These are phyloP conservation scores for Cronartium ribicola DNA, from an alignment of 1,284 basidiomycete species.

Conservation along the genomic window DNA sequence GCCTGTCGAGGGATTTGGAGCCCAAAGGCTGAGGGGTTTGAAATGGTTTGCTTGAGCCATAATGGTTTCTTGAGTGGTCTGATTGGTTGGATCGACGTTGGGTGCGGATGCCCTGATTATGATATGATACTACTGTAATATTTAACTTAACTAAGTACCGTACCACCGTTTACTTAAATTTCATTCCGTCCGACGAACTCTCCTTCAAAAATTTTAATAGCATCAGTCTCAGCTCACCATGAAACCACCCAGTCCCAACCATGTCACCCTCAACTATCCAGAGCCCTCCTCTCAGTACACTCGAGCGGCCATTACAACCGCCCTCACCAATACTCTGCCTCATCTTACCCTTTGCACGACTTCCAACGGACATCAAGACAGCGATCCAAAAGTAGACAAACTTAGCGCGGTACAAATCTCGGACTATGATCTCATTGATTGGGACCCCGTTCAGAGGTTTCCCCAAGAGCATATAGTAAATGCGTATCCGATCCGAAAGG, in stretches of 20 bases:
- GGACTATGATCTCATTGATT: conserved; percentile 27
- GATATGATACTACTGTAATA: too few species aligned
- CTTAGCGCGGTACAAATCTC: conserved; percentile 10
- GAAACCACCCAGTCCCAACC: background rate
- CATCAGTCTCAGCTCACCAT: too few species aligned
- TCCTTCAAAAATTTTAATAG: background rate
- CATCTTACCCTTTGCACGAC: background rate
- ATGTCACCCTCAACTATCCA: background rate
- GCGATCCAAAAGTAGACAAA: background rate
- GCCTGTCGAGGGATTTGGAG: conserved; percentile 35
- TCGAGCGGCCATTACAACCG: background rate
- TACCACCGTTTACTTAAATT: too few species aligned
- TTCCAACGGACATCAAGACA: background rate
- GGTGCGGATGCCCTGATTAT: background rate
- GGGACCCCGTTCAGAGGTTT: conserved; percentile 3
- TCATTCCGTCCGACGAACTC: too few species aligned
- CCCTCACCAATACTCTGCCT: background rate
- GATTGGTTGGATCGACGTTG: background rate
- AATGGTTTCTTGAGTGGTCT: background rate
- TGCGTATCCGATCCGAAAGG: conserved; percentile 35
- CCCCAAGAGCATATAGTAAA: conserved; percentile 17
- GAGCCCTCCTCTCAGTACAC: background rate
- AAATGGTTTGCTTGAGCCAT: background rate
- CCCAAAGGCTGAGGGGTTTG: conserved; percentile 29
- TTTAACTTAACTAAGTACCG: too few species aligned